Percentiles rank a stretch among this genome's conserved stretches.
phyloP scores from a whole-genome alignment of 352 stramenopile species.

The Globisporangium takayamanum region DNA sequence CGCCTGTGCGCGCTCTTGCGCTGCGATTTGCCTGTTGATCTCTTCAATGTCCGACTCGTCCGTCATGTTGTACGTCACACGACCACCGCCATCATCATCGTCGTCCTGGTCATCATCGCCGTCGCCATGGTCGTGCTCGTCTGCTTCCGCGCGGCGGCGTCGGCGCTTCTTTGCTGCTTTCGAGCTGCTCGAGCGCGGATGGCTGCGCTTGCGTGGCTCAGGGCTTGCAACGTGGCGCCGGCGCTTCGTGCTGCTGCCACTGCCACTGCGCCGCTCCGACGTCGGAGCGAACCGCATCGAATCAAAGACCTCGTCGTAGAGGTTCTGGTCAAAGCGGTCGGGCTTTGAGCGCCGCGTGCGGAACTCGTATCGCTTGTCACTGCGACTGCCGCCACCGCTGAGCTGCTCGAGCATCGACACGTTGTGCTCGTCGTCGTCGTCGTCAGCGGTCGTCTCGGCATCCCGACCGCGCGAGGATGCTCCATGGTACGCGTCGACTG shows the following conservation, averaged over 20 bases:
- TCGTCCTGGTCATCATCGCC: slow-evolving; percentile 25
- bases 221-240: slow-evolving; percentile 6
- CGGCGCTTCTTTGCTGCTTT: slow-evolving; percentile 8
- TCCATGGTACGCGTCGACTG: slow-evolving; percentile 14
- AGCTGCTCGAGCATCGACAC: slow-evolving; percentile 10
- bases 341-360: slow-evolving; percentile 47
- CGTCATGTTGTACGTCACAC: slow-evolving; percentile 24
- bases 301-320: slow-evolving; percentile 71
- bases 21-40: slow-evolving; percentile 46
- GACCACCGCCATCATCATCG: slow-evolving; percentile 16
- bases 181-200: not conserved
- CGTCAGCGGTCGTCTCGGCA: slow-evolving; percentile 9
- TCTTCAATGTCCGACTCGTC: slow-evolving; percentile 47
- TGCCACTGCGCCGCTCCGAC: not conserved
- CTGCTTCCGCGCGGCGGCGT: slow-evolving; percentile 1
- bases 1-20: slow-evolving; percentile 33
- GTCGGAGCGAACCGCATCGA: slow-evolving; percentile 17
- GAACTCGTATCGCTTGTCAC: slow-evolving; percentile 35
- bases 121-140: slow-evolving; percentile 16
- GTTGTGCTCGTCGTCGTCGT: slow-evolving; percentile 10
- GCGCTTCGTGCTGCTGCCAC: slow-evolving; percentile 13
- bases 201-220: slow-evolving; percentile 7
- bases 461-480: slow-evolving; percentile 4
- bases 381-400: slow-evolving; percentile 1
- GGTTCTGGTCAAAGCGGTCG: slow-evolving; percentile 48